Evolutionary conservation across 2,329 filamentous ascomycete genomes (phyloP).

Genomic region (Curvularia spicifera): DNA sequence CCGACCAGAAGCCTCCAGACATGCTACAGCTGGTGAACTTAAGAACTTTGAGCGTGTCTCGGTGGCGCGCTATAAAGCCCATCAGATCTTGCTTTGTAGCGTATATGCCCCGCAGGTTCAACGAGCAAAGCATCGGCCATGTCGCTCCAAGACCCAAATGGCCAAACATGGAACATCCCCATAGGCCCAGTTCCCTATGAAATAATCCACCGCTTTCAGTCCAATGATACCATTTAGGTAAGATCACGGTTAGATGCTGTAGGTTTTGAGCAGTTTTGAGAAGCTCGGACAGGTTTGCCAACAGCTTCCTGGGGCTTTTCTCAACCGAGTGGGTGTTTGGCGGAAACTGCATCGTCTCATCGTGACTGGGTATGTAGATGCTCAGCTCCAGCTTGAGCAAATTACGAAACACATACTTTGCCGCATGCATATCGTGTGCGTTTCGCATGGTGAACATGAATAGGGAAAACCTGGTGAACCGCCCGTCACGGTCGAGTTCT

Average conservation of each 20-base stretch:
- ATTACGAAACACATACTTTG: constrained; percentile 28
- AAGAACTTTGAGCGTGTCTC: constrained; percentile 24
- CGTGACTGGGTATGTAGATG: constrained; percentile 8
- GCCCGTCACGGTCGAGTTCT: background rate
- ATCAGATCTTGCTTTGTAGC: constrained; percentile 25
- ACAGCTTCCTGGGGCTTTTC: background rate
- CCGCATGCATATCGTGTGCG: constrained; percentile 26
- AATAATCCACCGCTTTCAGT: background rate
- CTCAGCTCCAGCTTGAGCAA: constrained; percentile 29
- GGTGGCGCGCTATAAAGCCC: constrained; percentile 30
- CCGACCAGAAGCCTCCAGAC: constrained; percentile 30
- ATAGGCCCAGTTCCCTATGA: constrained; percentile 5
- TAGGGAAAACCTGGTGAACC: constrained; percentile 24
- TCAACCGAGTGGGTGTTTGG: background rate
- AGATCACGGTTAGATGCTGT: constrained; percentile 24
- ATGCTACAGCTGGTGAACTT: constrained; percentile 26
- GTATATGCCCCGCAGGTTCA: constrained; percentile 32
- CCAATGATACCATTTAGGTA: constrained; percentile 17
- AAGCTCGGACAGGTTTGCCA: constrained; percentile 27
- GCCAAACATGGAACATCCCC: constrained; percentile 14
- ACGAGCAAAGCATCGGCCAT: constrained; percentile 32
- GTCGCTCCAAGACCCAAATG: constrained; percentile 25
- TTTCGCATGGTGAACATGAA: constrained; percentile 28
- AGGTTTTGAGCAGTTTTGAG: constrained; percentile 27
- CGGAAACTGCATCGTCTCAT: too few relatives aligned